Evolutionary conservation across 768 basidiomycete genomes (phyloP).

Genomic region (Obba rivulosa): DNA sequence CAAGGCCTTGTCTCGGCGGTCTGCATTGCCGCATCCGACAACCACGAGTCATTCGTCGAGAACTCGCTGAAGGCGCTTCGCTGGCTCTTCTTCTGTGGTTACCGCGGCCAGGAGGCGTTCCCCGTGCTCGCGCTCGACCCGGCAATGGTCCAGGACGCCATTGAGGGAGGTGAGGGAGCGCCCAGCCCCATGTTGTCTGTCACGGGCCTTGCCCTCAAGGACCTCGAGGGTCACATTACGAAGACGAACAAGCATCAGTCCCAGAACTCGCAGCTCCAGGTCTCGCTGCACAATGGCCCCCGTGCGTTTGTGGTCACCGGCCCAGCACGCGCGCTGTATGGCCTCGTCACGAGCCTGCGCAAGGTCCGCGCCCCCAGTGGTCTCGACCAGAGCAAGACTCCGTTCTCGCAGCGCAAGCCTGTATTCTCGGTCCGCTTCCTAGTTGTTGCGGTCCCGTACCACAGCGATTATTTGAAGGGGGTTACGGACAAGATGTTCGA

Average conservation of each 20-base stretch:
- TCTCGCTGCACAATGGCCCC: slow-evolving; percentile 93
- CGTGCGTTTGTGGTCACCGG: slow-evolving; percentile 91
- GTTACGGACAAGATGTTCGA: slow-evolving; percentile 70
- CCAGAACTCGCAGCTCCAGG: slow-evolving; percentile 66
- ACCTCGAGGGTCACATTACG: slow-evolving; percentile 74
- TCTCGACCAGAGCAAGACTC: slow-evolving; percentile 88
- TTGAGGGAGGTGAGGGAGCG: slow-evolving; percentile 89
- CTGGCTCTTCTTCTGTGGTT: slow-evolving; percentile 91
- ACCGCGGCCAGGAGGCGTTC: slow-evolving; percentile 92
- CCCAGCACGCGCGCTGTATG: slow-evolving; percentile 86
- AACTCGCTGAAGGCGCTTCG: slow-evolving; percentile 82
- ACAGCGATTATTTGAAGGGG: slow-evolving; percentile 77
- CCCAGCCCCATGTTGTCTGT: slow-evolving; percentile 94
- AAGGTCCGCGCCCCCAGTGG: slow-evolving; percentile 86
- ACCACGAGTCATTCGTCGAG: slow-evolving; percentile 64
- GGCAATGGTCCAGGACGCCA: slow-evolving; percentile 75
- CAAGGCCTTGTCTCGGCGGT: slow-evolving; percentile 97
- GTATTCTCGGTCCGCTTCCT: slow-evolving; percentile 92
- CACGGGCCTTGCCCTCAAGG: slow-evolving; percentile 70
- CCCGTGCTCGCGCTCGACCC: slow-evolving; percentile 89
- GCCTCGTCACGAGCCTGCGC: slow-evolving; percentile 85
- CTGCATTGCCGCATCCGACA: slow-evolving; percentile 73
- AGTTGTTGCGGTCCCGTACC: slow-evolving; percentile 94
- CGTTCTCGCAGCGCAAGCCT: slow-evolving; percentile 92
- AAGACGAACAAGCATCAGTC: slow-evolving; percentile 87